These are phyloP conservation scores for Blumeria graminis DNA, from an alignment of 2,329 filamentous ascomycete species.

Conservation along the genomic window DNA sequence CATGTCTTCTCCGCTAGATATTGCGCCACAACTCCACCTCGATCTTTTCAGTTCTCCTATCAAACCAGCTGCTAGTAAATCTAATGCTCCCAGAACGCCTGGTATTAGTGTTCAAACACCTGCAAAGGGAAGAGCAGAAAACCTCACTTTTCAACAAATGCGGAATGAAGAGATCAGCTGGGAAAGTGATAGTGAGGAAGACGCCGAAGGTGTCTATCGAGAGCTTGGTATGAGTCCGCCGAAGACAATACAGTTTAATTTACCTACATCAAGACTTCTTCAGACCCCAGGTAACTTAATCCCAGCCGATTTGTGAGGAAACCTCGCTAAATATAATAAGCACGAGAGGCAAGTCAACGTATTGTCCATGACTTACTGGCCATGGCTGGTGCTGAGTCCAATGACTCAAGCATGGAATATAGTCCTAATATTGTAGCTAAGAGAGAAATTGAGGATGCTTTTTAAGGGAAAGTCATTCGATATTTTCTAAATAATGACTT, in stretches of 20 bases:
- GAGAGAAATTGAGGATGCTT: conserved; percentile 35
- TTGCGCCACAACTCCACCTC: conserved; percentile 58
- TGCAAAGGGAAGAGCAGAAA: conserved; percentile 24
- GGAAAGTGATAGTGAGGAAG: conserved; percentile 42
- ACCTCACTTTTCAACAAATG: conserved; percentile 20
- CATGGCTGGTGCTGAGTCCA: conserved; percentile 49
- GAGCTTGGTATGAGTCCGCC: conserved; percentile 58
- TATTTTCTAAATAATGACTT: too few species aligned
- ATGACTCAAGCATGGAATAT: conserved; percentile 28
- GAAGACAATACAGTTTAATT: conserved; percentile 72
- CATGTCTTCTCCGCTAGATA: conserved; percentile 52
- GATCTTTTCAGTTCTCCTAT: conserved; percentile 67
- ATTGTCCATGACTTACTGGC: conserved; percentile 62
- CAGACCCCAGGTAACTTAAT: conserved; percentile 44
- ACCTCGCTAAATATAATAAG: conserved; percentile 18
- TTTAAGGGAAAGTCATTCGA: conserved; percentile 1
- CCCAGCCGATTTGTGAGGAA: not conserved
- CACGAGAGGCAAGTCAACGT: conserved; percentile 53
- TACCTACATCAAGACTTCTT: conserved; percentile 52
- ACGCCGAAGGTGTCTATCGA: conserved; percentile 32
- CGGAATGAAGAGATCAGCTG: conserved; percentile 36
- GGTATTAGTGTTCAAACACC: conserved; percentile 76
- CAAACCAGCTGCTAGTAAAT: conserved; percentile 16
- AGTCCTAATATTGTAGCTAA: conserved; percentile 43
- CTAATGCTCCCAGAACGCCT: conserved; percentile 38